Evolutionary conservation across 352 stramenopile species (phyloP).

Genomic region (Globisporangium paroecandrum): DNA sequence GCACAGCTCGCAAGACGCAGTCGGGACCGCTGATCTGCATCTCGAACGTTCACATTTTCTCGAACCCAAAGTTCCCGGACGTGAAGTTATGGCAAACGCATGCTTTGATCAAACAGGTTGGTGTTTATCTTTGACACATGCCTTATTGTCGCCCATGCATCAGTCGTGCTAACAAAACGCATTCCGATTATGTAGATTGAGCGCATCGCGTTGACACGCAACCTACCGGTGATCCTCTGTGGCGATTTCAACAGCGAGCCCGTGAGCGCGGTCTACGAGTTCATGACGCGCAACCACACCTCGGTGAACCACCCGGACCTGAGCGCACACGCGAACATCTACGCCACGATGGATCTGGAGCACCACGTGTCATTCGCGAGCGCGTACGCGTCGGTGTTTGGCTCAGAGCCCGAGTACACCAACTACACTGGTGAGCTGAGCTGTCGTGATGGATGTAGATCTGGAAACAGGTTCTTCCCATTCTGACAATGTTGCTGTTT

Average conservation of each 20-base stretch:
- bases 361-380: conserved; percentile 93
- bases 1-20: conserved; percentile 38
- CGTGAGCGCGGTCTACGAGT: conserved; percentile 95
- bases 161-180: neutral
- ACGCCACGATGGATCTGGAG: conserved; percentile 82
- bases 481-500: neutral
- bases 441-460: neutral
- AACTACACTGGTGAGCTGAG: conserved; percentile 92
- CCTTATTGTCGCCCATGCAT: neutral
- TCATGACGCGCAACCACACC: conserved; percentile 90
- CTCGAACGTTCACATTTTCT: conserved; percentile 98
- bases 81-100: conserved; percentile 98
- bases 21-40: conserved; percentile 89
- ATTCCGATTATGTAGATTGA: conserved; percentile 50
- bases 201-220: conserved; percentile 55
- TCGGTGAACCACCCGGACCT: conserved; percentile 90
- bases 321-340: conserved; percentile 30
- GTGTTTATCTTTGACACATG: neutral
- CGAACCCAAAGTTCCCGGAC: conserved; percentile 98
- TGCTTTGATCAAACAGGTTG: conserved; percentile 81
- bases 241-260: conserved; percentile 99
- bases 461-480: neutral
- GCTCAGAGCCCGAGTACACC: conserved; percentile 95
- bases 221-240: conserved; percentile 95
- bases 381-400: conserved; percentile 95